These are phyloP conservation scores for Dioszegia aurantiaca DNA, from an alignment of 768 basidiomycete species.

Conservation along the genomic window DNA sequence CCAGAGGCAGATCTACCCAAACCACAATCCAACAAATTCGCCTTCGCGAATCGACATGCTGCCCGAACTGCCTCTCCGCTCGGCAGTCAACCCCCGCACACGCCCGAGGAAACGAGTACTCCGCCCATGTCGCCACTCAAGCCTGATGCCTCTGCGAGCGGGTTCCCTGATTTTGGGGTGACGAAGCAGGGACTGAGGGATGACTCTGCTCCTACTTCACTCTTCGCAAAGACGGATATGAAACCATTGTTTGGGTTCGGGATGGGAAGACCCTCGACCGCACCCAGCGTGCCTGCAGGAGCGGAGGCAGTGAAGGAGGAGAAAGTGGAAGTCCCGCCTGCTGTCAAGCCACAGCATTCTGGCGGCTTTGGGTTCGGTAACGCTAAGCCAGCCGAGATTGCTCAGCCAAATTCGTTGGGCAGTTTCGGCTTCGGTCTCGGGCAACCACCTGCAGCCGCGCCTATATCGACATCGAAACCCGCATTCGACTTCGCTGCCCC, in stretches of 20 bases:
- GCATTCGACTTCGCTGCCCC: conserved; percentile 1
- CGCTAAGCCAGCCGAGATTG: neutral
- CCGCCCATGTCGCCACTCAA: conserved; percentile 31
- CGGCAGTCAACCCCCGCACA: conserved; percentile 31
- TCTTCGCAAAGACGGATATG: conserved; percentile 4
- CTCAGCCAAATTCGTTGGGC: neutral
- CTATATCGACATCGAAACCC: neutral
- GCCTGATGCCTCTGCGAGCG: conserved; percentile 7
- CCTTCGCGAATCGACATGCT: conserved; percentile 31
- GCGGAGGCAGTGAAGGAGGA: neutral
- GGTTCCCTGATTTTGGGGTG: conserved; percentile 11
- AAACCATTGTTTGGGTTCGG: conserved; percentile 42
- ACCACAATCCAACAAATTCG: conserved; percentile 12
- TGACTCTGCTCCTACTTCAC: neutral
- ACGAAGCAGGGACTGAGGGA: conserved; percentile 1
- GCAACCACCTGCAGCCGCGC: conserved; percentile 20
- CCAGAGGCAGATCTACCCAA: conserved; percentile 9
- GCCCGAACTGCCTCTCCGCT: conserved; percentile 39
- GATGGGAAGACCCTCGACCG: conserved; percentile 26
- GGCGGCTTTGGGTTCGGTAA: neutral
- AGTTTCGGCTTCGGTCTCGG: conserved; percentile 46
- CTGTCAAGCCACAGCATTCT: neutral
- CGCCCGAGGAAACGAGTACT: conserved; percentile 17
- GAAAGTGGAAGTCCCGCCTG: neutral
- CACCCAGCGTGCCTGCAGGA: neutral